phyloP scores from a whole-genome alignment of 257 asterid genomes.

The Linderniella brevidens region DNA sequence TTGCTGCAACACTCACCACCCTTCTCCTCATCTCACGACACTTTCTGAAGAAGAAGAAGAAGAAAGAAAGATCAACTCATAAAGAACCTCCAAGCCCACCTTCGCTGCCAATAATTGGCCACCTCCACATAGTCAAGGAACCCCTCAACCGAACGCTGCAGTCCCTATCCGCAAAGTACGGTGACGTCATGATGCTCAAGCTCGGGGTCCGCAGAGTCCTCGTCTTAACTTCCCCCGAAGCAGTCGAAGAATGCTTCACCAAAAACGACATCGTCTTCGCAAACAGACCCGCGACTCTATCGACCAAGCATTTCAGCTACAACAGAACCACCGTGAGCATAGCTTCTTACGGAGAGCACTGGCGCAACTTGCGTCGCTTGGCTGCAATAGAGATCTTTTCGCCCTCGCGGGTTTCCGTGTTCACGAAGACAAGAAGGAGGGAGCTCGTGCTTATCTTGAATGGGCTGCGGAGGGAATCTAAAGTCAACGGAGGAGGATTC shows the following conservation, averaged over 20 bases:
- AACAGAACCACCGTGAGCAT: slow-evolving; percentile 15
- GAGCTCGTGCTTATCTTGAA: slow-evolving; percentile 10
- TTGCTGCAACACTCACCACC: neutral
- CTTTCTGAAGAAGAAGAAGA: neutral
- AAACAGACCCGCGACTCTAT: slow-evolving; percentile 14
- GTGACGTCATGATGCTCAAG: slow-evolving; percentile 9
- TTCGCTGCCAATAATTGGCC: slow-evolving; percentile 17
- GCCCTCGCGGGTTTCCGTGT: slow-evolving; percentile 11
- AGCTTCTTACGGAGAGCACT: slow-evolving; percentile 18
- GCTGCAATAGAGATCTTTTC: slow-evolving; percentile 18
- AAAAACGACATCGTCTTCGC: slow-evolving; percentile 17
- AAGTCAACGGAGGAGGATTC: slow-evolving; percentile 2
- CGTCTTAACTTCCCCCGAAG: slow-evolving; percentile 13
- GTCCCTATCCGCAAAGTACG: slow-evolving; percentile 16
- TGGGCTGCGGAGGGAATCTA: slow-evolving; percentile 6
- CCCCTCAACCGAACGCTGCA: slow-evolving; percentile 12
- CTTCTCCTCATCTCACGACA: neutral
- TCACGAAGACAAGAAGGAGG: slow-evolving; percentile 7
- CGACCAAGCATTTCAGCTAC: slow-evolving; percentile 18
- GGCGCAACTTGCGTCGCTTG: slow-evolving; percentile 17
- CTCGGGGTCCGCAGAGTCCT: slow-evolving; percentile 14
- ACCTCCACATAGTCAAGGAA: slow-evolving; percentile 14
- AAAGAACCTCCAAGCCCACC: slow-evolving; percentile 15
- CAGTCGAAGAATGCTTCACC: slow-evolving; percentile 18
- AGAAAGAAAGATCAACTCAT: no score